Evolutionary conservation across 2,329 filamentous ascomycete species (phyloP).

Genomic region (Colletotrichum karsti): DNA sequence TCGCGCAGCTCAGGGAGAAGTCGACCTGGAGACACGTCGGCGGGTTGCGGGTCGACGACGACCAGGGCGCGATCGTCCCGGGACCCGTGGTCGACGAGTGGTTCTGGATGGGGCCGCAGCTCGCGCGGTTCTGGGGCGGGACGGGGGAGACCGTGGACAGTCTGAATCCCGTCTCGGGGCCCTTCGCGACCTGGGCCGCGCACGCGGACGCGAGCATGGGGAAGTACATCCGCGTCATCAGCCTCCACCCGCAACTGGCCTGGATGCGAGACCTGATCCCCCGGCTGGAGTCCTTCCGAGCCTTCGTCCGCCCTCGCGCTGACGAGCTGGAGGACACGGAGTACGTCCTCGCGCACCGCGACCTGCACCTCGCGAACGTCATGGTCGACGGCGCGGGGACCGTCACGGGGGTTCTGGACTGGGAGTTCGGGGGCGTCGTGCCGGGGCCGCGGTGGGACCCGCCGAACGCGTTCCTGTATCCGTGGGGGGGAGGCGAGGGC

Average conservation of each 20-base stretch:
- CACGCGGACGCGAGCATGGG: constrained; percentile 39
- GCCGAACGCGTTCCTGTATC: constrained; percentile 9
- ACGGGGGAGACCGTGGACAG: constrained; percentile 30
- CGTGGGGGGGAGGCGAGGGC: neutral
- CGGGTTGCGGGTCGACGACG: constrained; percentile 31
- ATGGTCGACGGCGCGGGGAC: constrained; percentile 43
- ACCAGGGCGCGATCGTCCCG: constrained; percentile 17
- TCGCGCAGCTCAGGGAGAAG: constrained; percentile 28
- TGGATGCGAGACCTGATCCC: constrained; percentile 41
- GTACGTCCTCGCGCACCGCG: constrained; percentile 41
- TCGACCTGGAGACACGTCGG: neutral
- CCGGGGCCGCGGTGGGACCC: constrained; percentile 11
- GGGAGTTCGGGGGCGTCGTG: constrained; percentile 41
- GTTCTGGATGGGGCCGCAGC: constrained; percentile 43
- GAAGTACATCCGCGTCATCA: constrained; percentile 35
- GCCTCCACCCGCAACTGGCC: constrained; percentile 34
- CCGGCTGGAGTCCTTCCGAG: constrained; percentile 32
- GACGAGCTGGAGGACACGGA: constrained; percentile 35
- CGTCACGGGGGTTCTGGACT: constrained; percentile 49
- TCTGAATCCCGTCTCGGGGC: constrained; percentile 34
- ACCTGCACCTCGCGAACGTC: constrained; percentile 48
- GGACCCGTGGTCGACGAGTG: constrained; percentile 44
- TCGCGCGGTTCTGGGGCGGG: constrained; percentile 36
- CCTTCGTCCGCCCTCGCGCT: constrained; percentile 36
- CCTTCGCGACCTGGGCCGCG: constrained; percentile 42